Conservation (phyloP, 2,329 filamentous ascomycete genomes). For the Colletotrichum sp. region DNA sequence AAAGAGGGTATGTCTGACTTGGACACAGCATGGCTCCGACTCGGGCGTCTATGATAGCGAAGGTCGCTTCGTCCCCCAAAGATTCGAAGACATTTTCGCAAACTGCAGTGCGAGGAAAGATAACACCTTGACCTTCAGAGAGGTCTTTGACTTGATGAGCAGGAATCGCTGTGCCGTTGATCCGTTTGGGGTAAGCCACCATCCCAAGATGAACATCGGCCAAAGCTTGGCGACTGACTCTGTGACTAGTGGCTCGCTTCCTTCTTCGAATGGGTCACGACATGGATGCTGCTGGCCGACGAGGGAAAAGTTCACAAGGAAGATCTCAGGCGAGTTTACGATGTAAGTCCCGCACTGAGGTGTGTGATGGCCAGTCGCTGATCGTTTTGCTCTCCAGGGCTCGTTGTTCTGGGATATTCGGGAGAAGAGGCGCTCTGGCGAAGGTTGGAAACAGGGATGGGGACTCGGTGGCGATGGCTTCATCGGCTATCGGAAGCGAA, state of each 20-base stretch:
- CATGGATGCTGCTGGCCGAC: constrained; percentile 56
- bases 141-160: constrained; percentile 37
- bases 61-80: constrained; percentile 49
- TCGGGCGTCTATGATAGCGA: constrained; percentile 49
- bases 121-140: constrained; percentile 37
- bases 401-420: constrained; percentile 24
- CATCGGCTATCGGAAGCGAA: background rate
- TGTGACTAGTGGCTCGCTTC: constrained; percentile 19
- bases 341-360: constrained; percentile 35
- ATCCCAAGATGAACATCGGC: accelerated
- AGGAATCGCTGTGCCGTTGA: constrained; percentile 43
- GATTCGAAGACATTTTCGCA: constrained; percentile 51
- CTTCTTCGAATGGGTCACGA: constrained; percentile 44
- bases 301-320: constrained; percentile 61
- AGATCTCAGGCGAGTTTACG: constrained; percentile 56
- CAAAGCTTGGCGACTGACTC: background rate
- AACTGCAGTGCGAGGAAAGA: constrained; percentile 42
- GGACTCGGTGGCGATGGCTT: constrained; percentile 1
- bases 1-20: too few species aligned
- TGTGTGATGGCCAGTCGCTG: too few species aligned
- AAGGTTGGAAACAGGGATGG: constrained; percentile 10
- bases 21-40: constrained; percentile 46
- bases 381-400: constrained; percentile 32
- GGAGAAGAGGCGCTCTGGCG: background rate
- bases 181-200: constrained; percentile 42